Conservation (phyloP, 257 asterid species). For the Agastache rugosa region DNA sequence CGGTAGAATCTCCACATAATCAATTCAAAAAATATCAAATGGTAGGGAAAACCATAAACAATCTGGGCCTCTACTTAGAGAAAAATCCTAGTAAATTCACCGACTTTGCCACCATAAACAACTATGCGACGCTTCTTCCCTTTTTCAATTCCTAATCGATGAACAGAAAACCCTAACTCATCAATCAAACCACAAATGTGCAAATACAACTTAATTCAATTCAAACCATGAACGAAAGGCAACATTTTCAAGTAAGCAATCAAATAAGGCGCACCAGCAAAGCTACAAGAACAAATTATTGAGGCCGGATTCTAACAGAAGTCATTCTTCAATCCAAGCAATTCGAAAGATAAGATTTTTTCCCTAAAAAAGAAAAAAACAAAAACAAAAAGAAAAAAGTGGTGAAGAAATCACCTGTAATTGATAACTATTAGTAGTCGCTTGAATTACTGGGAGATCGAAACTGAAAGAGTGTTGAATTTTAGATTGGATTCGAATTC, state of each 20-base stretch:
- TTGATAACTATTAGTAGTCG: background rate
- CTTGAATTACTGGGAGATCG: too few relatives aligned
- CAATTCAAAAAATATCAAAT: conserved; percentile 13
- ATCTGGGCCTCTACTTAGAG: background rate
- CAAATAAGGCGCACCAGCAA: conserved; percentile 2
- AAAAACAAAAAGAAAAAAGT: too few relatives aligned
- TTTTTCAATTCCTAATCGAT: background rate
- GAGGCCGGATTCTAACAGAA: background rate
- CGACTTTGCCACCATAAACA: background rate
- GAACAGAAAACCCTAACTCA: conserved; percentile 5
- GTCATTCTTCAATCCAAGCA: background rate
- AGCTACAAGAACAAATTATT: background rate
- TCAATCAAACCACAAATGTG: background rate
- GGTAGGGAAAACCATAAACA: background rate
- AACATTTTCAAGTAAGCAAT: background rate
- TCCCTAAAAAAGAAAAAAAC: too few relatives aligned
- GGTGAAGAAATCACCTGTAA: background rate
- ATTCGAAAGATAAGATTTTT: background rate
- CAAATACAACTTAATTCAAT: conserved; percentile 13
- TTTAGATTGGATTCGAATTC: background rate
- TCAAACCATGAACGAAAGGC: conserved; percentile 1
- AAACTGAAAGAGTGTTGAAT: background rate
- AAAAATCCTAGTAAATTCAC: background rate
- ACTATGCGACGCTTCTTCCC: background rate
- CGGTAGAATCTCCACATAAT: background rate